These are phyloP conservation scores for Pseudogymnoascus pannorum DNA, from an alignment of 2,329 filamentous ascomycete species.

Conservation along the genomic window DNA sequence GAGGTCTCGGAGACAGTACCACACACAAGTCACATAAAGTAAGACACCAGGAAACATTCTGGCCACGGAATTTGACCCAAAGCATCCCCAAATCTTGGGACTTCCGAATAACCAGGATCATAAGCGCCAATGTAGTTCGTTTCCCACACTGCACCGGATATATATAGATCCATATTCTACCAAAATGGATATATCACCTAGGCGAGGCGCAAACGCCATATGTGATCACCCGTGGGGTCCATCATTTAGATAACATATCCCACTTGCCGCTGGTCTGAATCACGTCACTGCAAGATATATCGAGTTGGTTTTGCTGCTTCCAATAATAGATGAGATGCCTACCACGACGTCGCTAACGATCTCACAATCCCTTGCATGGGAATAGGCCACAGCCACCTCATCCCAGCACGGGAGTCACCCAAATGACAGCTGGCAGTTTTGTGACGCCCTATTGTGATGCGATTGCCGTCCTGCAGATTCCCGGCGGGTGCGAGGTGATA, in stretches of 20 bases:
- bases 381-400: background rate
- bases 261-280: background rate
- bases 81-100: background rate
- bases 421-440: background rate
- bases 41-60: background rate
- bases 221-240: background rate
- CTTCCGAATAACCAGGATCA: background rate
- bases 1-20: background rate
- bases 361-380: background rate
- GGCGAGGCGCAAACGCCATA: background rate
- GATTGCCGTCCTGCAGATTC: background rate
- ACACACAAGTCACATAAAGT: background rate
- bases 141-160: background rate
- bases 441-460: background rate
- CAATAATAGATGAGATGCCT: background rate
- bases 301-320: background rate
- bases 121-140: background rate
- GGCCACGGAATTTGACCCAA: background rate
- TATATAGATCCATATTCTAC: background rate
- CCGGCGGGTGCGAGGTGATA: background rate
- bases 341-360: background rate
- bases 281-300: background rate
- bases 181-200: background rate
- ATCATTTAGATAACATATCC: background rate
- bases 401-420: background rate